Base-by-base conservation (phyloP, 345 rosid species). In the Rhodamnia rubescens region DNA sequence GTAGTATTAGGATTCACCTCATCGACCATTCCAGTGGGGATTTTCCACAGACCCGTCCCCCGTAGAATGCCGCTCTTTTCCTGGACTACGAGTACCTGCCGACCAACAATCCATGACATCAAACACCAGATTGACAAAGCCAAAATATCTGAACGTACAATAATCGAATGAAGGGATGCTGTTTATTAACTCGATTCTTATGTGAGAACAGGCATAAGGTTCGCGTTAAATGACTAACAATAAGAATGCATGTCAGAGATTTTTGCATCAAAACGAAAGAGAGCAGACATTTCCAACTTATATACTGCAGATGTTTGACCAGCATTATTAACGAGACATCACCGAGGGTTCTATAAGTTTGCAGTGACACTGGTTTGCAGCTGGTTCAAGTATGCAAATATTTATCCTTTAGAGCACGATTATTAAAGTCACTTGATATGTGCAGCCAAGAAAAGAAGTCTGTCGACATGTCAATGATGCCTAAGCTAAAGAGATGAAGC, bases 11-110 rank as follows among this genome's bases (percentile, higher is more conserved):
- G 36, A 32, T 78, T 49, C 82, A 96, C 98, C 98, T 93, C 93
- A 18, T 95, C 96, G 56, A 92, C 98, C 87, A 87, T 88, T 88
- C 98, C 98, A 24, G 98, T 96, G 47, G 98, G 98, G 85, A 96
- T 94, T 90, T 96, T 96, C 98, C 98, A 96, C 32, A 93, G 86
- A 56, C 94, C 96, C 8, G 86, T 86, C 56, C 93, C 93, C 42
- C 85, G 88, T 42, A 95, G 88, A 4, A 1, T 69, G 75, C 98
- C 98, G 53, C 90, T 91, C 82, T 93, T 95, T 88, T 96, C 98
- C 90, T 94, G 95, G 44, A 96, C 98, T 56, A 91, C 95, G 74
- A 96, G 98, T 82, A 96, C 52, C 98, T 95, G 89, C 24, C 50
- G 14, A 42, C 24, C 74, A 54, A 16, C n/a, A 80, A 47, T 36